Evolutionary conservation across 2,329 filamentous ascomycete species (phyloP).

Genomic region (Talaromyces sp.): DNA sequence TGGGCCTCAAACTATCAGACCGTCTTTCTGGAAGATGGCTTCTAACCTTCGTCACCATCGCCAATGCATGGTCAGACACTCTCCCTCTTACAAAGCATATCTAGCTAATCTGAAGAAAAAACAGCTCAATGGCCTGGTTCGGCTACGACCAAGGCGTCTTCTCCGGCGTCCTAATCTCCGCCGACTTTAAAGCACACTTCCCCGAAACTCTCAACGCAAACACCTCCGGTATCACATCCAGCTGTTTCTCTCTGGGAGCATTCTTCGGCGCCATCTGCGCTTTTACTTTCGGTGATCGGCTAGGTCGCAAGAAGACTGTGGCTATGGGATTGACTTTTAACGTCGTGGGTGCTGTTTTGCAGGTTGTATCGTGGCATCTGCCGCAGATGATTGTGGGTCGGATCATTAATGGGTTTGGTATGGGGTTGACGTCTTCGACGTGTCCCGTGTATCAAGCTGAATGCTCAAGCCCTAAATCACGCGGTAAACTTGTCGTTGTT

Average conservation of each 20-base stretch:
- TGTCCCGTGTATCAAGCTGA: conserved; percentile 18
- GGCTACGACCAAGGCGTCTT: conserved; percentile 26
- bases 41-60: conserved; percentile 28
- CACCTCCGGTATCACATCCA: neutral
- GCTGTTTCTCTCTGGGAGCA: conserved; percentile 16
- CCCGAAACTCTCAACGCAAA: neutral
- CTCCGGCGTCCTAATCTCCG: conserved; percentile 65
- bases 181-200: conserved; percentile 50
- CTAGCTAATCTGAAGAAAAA: neutral
- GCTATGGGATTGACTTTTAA: conserved; percentile 44
- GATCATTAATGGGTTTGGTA: conserved; percentile 11
- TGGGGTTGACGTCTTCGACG: conserved; percentile 10
- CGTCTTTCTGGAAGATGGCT: conserved; percentile 25
- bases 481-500: neutral
- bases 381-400: conserved; percentile 29
- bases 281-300: conserved; percentile 42
- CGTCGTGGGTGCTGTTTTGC: conserved; percentile 45
- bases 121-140: conserved; percentile 19
- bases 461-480: neutral
- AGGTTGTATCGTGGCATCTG: conserved; percentile 41
- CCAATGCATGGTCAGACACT: conserved; percentile 25
- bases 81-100: neutral
- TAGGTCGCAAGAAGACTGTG: conserved; percentile 45
- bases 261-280: conserved; percentile 49
- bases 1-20: conserved; percentile 9